Evolutionary conservation across 805 yeast species (phyloP).

Genomic region (Ogataea corticis): DNA sequence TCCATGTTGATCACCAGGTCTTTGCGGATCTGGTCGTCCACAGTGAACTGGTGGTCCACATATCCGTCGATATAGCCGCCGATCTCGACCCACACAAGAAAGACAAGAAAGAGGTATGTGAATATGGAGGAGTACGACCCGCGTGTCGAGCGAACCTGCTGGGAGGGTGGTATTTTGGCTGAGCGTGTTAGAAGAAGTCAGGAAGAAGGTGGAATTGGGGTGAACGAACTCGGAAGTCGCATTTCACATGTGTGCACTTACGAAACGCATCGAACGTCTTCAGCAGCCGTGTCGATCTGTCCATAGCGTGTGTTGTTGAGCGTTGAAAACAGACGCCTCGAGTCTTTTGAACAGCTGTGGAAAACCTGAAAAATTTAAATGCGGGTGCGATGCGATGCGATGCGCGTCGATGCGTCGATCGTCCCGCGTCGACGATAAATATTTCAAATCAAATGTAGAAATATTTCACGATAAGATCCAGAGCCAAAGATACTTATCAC

Average conservation of each 20-base stretch:
- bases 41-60: constrained; percentile 73
- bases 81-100: constrained; percentile 79
- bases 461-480: too few species aligned
- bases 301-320: too few species aligned
- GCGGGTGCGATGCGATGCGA: not conserved
- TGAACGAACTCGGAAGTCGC: not conserved
- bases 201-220: not conserved
- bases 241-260: constrained; percentile 38
- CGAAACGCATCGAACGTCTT: constrained; percentile 73
- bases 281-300: constrained; percentile 25
- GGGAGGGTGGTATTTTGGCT: constrained; percentile 71
- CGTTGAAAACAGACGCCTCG: too few species aligned
- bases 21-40: constrained; percentile 59
- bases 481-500: too few species aligned
- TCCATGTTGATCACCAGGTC: constrained; percentile 75
- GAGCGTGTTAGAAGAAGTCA: constrained; percentile 4
- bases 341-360: too few species aligned
- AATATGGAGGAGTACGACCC: constrained; percentile 75
- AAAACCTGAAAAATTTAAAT: too few species aligned
- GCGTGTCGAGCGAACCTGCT: constrained; percentile 69
- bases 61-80: constrained; percentile 85
- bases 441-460: too few species aligned
- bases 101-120: constrained; percentile 59
- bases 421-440: too few species aligned
- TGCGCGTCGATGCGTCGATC: not conserved